Evolutionary conservation across 441 rosid genomes (phyloP).

Genomic region (Aleurites moluccanus): DNA sequence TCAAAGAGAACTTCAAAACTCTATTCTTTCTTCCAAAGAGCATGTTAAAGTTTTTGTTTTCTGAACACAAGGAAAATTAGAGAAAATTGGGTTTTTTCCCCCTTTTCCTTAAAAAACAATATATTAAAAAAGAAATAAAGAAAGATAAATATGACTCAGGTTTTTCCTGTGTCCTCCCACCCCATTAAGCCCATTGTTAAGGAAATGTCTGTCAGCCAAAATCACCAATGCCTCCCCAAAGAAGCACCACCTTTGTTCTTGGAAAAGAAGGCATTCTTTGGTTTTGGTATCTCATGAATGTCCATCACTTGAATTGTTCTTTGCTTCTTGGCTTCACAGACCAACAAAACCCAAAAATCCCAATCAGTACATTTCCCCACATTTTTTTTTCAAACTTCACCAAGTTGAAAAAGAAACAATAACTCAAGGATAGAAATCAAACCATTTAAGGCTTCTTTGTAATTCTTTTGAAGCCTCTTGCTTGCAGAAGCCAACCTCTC

Average conservation of each 20-base stretch:
- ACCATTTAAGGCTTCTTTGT: conserved; percentile 93
- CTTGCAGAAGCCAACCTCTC: conserved; percentile 70
- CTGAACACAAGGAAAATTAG: conserved; percentile 11
- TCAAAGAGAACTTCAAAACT: conserved; percentile 1
- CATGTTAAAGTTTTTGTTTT: conserved; percentile 9
- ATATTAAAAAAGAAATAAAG: neutral
- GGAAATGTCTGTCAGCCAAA: conserved; percentile 20
- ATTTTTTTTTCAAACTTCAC: neutral
- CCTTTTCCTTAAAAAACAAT: conserved; percentile 14
- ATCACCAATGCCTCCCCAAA: conserved; percentile 90
- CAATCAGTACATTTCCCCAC: conserved; percentile 15
- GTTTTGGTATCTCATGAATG: conserved; percentile 93
- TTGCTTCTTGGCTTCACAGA: conserved; percentile 83
- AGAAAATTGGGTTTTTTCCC: conserved; percentile 17
- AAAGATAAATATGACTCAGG: conserved; percentile 23
- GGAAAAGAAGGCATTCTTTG: conserved; percentile 80
- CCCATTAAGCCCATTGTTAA: neutral
- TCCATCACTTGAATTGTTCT: conserved; percentile 99
- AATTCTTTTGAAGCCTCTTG: conserved; percentile 82
- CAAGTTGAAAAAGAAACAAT: neutral
- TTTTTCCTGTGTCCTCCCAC: conserved; percentile 11
- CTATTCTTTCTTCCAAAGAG: neutral
- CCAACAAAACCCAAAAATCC: neutral
- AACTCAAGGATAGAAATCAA: conserved; percentile 23
- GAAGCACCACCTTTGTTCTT: conserved; percentile 80